A percentile compares a stretch with the other conserved stretches of the same genome.
These are phyloP conservation scores for Phyllosticta citrichinensis DNA, from an alignment of 2,329 filamentous ascomycete genomes.

Conservation along the genomic window DNA sequence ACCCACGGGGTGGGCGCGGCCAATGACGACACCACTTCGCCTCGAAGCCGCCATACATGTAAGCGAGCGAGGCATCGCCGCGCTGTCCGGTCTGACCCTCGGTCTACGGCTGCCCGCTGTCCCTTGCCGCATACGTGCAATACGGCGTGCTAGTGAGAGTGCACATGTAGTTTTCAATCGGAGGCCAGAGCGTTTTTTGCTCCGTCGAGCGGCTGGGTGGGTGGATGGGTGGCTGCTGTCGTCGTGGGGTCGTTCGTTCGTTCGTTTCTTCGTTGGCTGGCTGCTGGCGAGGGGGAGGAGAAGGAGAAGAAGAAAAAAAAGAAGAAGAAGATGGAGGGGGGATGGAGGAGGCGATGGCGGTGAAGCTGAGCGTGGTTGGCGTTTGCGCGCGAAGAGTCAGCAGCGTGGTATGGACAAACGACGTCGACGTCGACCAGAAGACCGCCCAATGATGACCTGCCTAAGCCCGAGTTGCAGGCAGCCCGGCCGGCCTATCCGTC, in stretches of 20 bases:
- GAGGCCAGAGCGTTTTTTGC: background rate
- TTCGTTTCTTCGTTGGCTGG: background rate
- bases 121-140: no score
- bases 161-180: conserved; percentile 11
- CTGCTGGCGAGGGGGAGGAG: background rate
- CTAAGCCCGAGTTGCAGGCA: no score
- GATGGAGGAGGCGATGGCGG: no score
- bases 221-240: background rate
- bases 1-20: background rate
- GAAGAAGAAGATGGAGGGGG: background rate
- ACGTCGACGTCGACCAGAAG: background rate
- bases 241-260: background rate
- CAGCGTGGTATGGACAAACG: no score
- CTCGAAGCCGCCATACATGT: background rate
- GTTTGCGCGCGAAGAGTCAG: no score
- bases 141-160: background rate
- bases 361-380: no score
- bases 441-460: background rate
- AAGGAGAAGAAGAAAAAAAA: background rate
- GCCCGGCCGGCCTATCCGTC: no score
- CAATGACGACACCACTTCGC: background rate
- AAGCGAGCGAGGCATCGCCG: no score
- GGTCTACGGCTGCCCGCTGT: no score
- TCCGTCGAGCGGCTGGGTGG: background rate
- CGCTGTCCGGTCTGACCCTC: no score